Conservation (phyloP, 148 eudicot species). For the Cornus kousa region DNA sequence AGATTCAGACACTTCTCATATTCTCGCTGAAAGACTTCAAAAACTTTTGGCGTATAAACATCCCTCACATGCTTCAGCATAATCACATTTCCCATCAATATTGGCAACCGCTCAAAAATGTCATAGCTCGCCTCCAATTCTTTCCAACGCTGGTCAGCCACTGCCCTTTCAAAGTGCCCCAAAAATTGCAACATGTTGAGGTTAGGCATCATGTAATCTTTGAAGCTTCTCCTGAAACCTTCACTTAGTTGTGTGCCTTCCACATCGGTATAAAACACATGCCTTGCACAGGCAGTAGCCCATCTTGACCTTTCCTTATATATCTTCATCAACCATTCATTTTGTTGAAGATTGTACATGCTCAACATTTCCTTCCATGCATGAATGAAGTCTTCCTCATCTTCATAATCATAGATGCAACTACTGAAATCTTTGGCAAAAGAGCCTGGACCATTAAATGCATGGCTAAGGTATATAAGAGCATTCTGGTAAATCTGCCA, state of each 20-base stretch:
- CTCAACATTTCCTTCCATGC: background rate
- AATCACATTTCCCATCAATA: background rate
- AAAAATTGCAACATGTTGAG: background rate
- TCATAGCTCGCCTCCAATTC: background rate
- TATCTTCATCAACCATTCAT: background rate
- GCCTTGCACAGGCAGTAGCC: background rate
- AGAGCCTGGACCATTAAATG: background rate
- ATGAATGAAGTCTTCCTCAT: background rate
- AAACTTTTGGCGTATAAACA: background rate
- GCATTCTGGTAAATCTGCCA: constrained; percentile 6
- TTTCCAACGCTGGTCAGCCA: background rate
- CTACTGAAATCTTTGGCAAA: constrained; percentile 9
- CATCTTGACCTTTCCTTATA: background rate
- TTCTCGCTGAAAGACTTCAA: background rate
- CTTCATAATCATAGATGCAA: background rate
- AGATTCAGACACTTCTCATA: constrained; percentile 3
- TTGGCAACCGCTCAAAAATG: background rate
- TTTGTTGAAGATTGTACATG: background rate
- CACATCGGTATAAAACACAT: background rate
- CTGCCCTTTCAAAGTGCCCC: background rate
- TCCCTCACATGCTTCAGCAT: background rate
- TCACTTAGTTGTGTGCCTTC: background rate
- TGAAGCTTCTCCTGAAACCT: background rate
- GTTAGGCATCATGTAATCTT: background rate
- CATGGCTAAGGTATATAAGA: background rate